phyloP scores from a whole-genome alignment of 1,284 basidiomycete species.

The Jaminaea rosea region DNA sequence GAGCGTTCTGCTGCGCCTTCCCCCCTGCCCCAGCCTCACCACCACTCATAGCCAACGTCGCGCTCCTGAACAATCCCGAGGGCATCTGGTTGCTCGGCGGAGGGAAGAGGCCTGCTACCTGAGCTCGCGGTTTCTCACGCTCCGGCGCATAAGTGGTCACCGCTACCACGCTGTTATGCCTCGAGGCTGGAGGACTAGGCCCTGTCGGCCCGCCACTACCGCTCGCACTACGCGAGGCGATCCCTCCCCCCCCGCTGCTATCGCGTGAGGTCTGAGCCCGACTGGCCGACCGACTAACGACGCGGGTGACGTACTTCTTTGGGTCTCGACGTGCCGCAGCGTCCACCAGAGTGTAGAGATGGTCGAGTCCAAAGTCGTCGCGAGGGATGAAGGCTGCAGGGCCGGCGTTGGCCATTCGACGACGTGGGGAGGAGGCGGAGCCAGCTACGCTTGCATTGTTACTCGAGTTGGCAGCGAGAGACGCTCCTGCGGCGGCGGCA shows the following conservation, averaged over 20 bases:
- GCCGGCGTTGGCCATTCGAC: neutral
- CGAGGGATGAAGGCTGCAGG: neutral
- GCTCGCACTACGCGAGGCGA: too few relatives aligned
- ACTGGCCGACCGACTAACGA: too few relatives aligned
- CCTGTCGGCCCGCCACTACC: too few relatives aligned
- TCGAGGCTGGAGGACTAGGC: too few relatives aligned
- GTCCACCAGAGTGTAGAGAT: slow-evolving; percentile 35
- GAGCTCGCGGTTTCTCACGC: slow-evolving; percentile 15
- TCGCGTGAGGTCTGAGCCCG: too few relatives aligned
- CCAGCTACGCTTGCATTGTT: neutral
- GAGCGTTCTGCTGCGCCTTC: too few relatives aligned
- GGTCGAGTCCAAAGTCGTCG: slow-evolving; percentile 25
- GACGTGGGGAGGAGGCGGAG: neutral
- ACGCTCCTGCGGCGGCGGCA: neutral
- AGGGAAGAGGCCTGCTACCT: slow-evolving; percentile 24
- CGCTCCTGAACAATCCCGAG: too few relatives aligned
- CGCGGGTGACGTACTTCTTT: slow-evolving; percentile 11
- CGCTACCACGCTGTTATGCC: neutral
- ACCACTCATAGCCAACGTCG: slow-evolving; percentile 19
- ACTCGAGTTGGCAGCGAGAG: neutral
- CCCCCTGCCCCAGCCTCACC: slow-evolving; percentile 8
- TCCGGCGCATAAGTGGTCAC: slow-evolving; percentile 8
- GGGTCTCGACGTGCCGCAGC: slow-evolving; percentile 29
- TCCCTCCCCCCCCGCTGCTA: too few relatives aligned
- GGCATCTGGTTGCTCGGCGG: too few relatives aligned